Evolutionary conservation across 352 stramenopile species (phyloP), one percentile per base, ranked within the genome.

Genomic region (Blastocystis sp.): DNA sequence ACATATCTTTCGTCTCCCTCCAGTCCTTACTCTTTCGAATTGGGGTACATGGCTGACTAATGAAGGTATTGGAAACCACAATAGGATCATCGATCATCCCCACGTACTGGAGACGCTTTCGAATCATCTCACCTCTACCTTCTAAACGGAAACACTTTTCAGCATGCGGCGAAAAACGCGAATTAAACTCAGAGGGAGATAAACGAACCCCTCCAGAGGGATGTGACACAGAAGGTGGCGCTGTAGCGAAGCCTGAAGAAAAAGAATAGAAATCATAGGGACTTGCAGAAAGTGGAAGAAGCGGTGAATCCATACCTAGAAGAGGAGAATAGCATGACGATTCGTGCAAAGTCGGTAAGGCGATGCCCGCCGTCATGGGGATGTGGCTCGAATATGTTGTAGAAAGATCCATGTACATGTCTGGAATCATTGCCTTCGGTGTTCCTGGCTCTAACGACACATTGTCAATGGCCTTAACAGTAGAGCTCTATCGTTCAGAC

Each of bases 341-440:
- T 29, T 83, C 71, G 7, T 37, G 46, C 42, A 52, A 66, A 21
- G 24, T 54, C 21, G 71, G 71, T 52, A 65, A n/a, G 39, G 71
- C 71, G 27, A 80, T 80, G 24, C 61, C 59, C 19, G 69, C 57
- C 24, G 69, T 46, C 9, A 54, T 37, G 21, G 61, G 69, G 69
- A 80, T 65, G 43, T 80, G 69, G 3, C 46, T 63, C 16, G 69
- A 80, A 63, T 67, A 83, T 2, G 71, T 65, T 9, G 71, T 37
- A 4, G 71, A 83, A 12, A 65, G 32, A n/a, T 54, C 71, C 27
- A 83, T 54, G 46, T 83, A 83, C 51, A 83, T 66, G 32, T 83
- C 71, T 21, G 71, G 71, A 83, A 83, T 83, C 21, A 59, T 43
- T n/a, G 49, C 46, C 32, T 54, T 51, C 21, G 71, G 71, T 12